phyloP scores from a whole-genome alignment of 2,329 filamentous ascomycete species.

The Aspergillus vadensis region DNA sequence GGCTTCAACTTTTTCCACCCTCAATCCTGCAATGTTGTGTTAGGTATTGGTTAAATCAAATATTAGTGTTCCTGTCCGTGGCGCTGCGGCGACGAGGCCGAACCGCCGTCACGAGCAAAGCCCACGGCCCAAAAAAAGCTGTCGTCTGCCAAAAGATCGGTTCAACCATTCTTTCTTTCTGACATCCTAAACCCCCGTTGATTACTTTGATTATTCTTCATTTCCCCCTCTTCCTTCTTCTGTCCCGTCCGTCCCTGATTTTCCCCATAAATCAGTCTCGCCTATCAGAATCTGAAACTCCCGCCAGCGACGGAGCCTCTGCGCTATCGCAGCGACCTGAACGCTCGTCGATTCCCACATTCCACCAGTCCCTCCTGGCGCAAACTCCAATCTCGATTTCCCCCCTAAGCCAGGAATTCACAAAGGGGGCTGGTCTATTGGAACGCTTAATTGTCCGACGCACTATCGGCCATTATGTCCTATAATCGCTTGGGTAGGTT shows the following conservation, averaged over 20 bases:
- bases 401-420: slow-evolving; percentile 20
- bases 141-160: neutral
- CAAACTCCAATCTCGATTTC: slow-evolving; percentile 28
- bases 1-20: neutral
- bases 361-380: slow-evolving; percentile 29
- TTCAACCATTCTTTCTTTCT: neutral
- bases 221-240: neutral
- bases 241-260: neutral
- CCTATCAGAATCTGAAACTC: slow-evolving; percentile 15
- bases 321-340: slow-evolving; percentile 11
- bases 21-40: neutral
- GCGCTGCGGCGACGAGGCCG: neutral
- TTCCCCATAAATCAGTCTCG: neutral
- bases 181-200: neutral
- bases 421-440: slow-evolving; percentile 26
- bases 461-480: slow-evolving; percentile 48
- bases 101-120: neutral
- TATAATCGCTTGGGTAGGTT: slow-evolving; percentile 74
- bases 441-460: slow-evolving; percentile 23
- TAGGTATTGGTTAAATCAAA: too few relatives aligned
- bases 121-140: neutral
- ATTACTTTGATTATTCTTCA: neutral
- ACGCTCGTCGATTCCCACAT: slow-evolving; percentile 19
- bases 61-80: neutral
- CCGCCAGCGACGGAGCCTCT: slow-evolving; percentile 12